Conservation (phyloP, 805 yeast species). For the Cyberlindnera subsufficiens region DNA sequence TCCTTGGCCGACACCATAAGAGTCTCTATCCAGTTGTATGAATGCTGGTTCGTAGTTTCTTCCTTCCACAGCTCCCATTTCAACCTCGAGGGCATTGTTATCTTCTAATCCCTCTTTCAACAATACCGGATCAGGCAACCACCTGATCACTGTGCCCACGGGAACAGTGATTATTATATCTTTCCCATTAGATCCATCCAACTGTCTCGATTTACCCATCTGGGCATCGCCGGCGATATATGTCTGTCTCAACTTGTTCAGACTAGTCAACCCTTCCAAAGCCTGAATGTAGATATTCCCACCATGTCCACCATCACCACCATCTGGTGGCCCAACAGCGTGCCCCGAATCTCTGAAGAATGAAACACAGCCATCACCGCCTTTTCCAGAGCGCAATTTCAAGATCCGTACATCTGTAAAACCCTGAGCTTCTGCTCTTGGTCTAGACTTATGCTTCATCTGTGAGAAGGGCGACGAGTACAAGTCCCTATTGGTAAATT, state of each 20-base stretch:
- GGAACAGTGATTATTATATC: constrained; percentile 84
- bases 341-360: constrained; percentile 83
- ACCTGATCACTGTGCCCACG: constrained; percentile 79
- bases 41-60: constrained; percentile 29
- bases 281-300: constrained; percentile 85
- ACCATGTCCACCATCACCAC: constrained; percentile 98
- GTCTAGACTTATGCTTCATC: constrained; percentile 30
- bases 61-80: constrained; percentile 28
- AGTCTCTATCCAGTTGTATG: constrained; percentile 58
- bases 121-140: constrained; percentile 72
- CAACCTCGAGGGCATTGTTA: constrained; percentile 20
- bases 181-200: constrained; percentile 82
- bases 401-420: constrained; percentile 67
- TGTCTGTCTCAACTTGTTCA: constrained; percentile 61
- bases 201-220: constrained; percentile 66
- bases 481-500: constrained; percentile 8
- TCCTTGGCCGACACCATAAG: constrained; percentile 69
- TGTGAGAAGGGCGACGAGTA: constrained; percentile 34
- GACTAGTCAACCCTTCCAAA: constrained; percentile 59
- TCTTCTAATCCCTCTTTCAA: constrained; percentile 22
- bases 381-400: constrained; percentile 67
- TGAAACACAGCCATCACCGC: constrained; percentile 86
- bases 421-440: constrained; percentile 36
- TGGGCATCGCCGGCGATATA: constrained; percentile 72
- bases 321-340: constrained; percentile 91